Evolutionary conservation across 106 monocot species (phyloP), one percentile per base, ranked within the genome.

Genomic region (Dendrobium officinale): DNA sequence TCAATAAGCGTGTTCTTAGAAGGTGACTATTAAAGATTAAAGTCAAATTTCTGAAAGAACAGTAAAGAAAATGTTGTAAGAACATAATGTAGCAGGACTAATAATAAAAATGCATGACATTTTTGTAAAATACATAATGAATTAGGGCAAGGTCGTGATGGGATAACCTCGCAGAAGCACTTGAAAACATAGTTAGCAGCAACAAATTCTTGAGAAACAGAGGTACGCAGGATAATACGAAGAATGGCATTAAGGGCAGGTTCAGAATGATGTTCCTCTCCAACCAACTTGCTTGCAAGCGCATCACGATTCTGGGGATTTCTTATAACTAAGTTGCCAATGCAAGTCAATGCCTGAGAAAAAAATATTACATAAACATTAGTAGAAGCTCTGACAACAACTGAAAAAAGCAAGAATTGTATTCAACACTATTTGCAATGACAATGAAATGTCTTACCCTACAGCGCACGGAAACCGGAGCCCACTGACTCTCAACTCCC

Each of bases 401-500:
- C 47, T 76, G 0, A 76, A 26, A 37, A 51, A 76, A 11, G 26
- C 9, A 74, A 74, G 74, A 74, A 44, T 10, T 29, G 15, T 49
- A 75, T 27, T 15, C 26, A 49, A 76, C 27, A 51, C 76, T 27
- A 74, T 74, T 16, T 43, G 56, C 41, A 40, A 68, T 41, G 40
- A 75, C 15, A 67, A 42, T 19, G 24, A 79, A 82, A 20, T 51
- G 78, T 84, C 88, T 85, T 87, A 99, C 95, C 91, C 78, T 86
- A 79, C 91, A 99, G 22, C 92, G 98, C 22, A 93, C 88, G 51
- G 94, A 78, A 75, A 92, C 83, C 81, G 98, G 86, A 85, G 89
- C 98, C 98, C 98, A 98, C 80, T 92, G 94, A 76, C 92, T 95
- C 77, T 98, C 98, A 49, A 92, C 98, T 11, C 98, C 95, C 66